Base-by-base conservation (phyloP, 2,329 filamentous ascomycete species). In the Trichophyton benhamiae region DNA sequence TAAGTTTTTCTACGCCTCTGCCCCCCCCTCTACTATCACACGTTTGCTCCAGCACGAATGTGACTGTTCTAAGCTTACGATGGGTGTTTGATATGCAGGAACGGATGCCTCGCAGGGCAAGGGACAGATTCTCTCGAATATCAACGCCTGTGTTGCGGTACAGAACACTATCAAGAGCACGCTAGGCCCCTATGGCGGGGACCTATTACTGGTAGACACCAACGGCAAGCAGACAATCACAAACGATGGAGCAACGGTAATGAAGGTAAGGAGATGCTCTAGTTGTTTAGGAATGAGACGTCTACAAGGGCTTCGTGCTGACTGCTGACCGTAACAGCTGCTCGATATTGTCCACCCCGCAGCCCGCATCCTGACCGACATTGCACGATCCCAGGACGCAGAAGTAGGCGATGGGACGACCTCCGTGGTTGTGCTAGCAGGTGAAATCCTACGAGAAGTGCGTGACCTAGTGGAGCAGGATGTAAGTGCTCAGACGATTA, bases 391-490 rank as follows among this genome's bases (percentile, higher is more conserved):
- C 73, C 94, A 99, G 87, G 94, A 99, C 76, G 94, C 94, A 68
- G 94, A 99, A 81, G 94, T 99, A 62, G 94, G 94, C 70, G 94
- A 99, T 73, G 94, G 94, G 70, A 99, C 94, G 62, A 99, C 94
- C 25, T 96, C 91, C 2, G 94, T 99, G 22, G 94, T 99, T 55
- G 92, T 99, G 27, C 78, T 99, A 63, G 94, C 94, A n/a, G 94
- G 94, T 65, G 92, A 97, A 78, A 92, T 99, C 69, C 78, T 99
- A 66, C 97, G 96, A 79, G 94, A 99, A 80, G 82, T 96, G 74
- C 95, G 91, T 75, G 92, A 96, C 72, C 87, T 91, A 71, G 92
- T 99, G 62, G 94, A 99, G 78, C 89, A 95, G 75, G 94, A 94
- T 63, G 89, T 97, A 70, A 96, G 91, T 82, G 89, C 91, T 72